Base-by-base conservation (phyloP, 1,284 basidiomycete genomes). In the Cryptococcus amylolentus region DNA sequence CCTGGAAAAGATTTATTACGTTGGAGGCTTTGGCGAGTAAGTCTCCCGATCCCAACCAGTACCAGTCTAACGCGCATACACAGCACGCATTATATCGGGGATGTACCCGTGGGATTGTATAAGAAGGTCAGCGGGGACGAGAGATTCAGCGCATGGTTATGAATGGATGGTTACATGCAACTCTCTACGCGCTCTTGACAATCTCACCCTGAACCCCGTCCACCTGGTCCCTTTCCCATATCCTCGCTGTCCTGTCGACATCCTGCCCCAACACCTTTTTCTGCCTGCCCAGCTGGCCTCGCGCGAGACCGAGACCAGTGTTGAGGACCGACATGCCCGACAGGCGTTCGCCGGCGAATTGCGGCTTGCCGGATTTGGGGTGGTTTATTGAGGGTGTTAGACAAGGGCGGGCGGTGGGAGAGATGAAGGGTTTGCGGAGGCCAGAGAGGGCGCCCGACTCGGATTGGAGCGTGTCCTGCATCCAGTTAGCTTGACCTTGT, bases 1-100 rank as follows among this genome's bases (percentile, higher is more conserved):
- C 27, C 56, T 70, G 5, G 58, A 83, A 79, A 81, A 79, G 54
- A 76, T 86, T 20, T 86, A 86, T 70, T 86, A 84, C 63, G 83
- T 86, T 8, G 85, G 85, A 20, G 84, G 84, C 4, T 86, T 86
- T 64, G 85, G 84, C 39, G 82, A 80, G 82, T 84, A 64, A 70
- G 82, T 48, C 45, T 23, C 16, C 2, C 6, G 1, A 28, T n/a
- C 10, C 18, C n/a, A 28, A 26, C 4, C 5, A 1, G 16, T 16
- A 43, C n/a, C 39, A n/a, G 43, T 31, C 10, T 12, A 38, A 23
- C 54, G 13, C 9, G n/a, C 31, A 44, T 45, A 28, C n/a, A 49
- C 52, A 68, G 61, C 42, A 56, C 55, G 56, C 83, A 85, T 63
- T 84, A 82, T 67, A 84, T 85, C 55, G 82, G 84, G 3, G 80